A percentile compares a stretch with the other conserved stretches of the same genome.
phyloP scores from a whole-genome alignment of 2,329 filamentous ascomycete species.

The Cercospora sojina region DNA sequence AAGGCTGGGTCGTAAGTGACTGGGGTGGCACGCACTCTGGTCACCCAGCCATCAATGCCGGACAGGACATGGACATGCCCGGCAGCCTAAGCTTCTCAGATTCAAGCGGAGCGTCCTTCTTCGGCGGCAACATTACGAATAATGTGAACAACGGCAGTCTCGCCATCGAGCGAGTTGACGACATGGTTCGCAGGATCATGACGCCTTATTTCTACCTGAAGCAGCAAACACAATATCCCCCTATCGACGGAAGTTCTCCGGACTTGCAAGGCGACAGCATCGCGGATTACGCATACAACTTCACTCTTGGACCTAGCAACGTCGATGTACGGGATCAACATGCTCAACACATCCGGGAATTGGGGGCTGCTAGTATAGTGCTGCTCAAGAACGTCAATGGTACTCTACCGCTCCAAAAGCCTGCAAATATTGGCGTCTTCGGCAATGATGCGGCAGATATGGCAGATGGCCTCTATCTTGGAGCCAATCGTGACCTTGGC shows the following conservation, averaged over 20 bases:
- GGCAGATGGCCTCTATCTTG: constrained; percentile 51
- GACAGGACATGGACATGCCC: constrained; percentile 54
- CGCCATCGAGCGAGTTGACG: constrained; percentile 53
- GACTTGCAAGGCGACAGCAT: constrained; percentile 15
- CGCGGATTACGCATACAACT: constrained; percentile 34
- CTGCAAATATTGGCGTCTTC: constrained; percentile 50
- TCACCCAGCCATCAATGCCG: constrained; percentile 41
- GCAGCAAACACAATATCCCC: constrained; percentile 50
- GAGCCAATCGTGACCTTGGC: constrained; percentile 15
- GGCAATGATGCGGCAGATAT: constrained; percentile 50
- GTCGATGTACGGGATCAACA: constrained; percentile 43
- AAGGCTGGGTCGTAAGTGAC: constrained; percentile 64
- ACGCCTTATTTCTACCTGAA: constrained; percentile 58
- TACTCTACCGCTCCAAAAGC: constrained; percentile 54
- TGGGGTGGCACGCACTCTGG: constrained; percentile 63
- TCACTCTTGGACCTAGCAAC: constrained; percentile 33
- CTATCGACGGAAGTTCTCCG: constrained; percentile 38
- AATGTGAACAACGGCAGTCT: constrained; percentile 58
- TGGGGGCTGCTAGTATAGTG: constrained; percentile 44
- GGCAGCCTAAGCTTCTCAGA: constrained; percentile 12
- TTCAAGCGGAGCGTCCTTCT: constrained; percentile 11
- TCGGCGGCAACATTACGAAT: constrained; percentile 40
- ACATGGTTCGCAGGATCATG: constrained; percentile 56
- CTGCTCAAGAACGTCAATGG: constrained; percentile 52
- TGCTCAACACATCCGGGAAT: constrained; percentile 40